phyloP scores from a whole-genome alignment of 352 stramenopile genomes.

The Globisporangium alternatum region DNA sequence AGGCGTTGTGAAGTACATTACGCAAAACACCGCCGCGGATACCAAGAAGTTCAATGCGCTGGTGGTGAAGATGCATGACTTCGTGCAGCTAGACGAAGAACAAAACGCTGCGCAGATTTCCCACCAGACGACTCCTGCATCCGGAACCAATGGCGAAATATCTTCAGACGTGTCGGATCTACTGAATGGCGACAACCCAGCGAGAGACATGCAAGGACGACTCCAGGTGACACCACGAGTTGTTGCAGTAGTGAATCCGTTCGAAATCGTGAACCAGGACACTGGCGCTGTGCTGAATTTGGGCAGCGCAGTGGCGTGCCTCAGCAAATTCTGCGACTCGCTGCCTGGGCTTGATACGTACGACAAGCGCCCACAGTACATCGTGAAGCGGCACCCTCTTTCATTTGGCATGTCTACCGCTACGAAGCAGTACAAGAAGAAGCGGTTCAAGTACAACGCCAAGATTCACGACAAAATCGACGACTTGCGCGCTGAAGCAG shows the following conservation, averaged over 20 bases:
- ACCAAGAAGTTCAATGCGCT: slow-evolving; percentile 64
- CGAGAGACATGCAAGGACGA: slow-evolving; percentile 9
- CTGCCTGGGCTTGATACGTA: slow-evolving; percentile 81
- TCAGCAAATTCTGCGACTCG: slow-evolving; percentile 82
- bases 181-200: neutral
- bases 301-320: slow-evolving; percentile 52
- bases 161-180: slow-evolving; percentile 6
- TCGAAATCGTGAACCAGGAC: slow-evolving; percentile 62
- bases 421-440: slow-evolving; percentile 66
- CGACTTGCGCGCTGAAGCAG: slow-evolving; percentile 42
- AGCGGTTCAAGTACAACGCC: slow-evolving; percentile 73
- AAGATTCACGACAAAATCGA: slow-evolving; percentile 83
- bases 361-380: slow-evolving; percentile 74
- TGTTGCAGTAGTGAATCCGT: slow-evolving; percentile 16
- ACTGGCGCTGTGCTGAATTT: slow-evolving; percentile 65
- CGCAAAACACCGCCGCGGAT: slow-evolving; percentile 30
- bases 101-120: slow-evolving; percentile 21
- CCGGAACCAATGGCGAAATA: neutral
- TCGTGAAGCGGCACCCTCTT: slow-evolving; percentile 64
- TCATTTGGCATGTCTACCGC: slow-evolving; percentile 38
- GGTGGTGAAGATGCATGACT: slow-evolving; percentile 58
- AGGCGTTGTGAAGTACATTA: slow-evolving; percentile 75
- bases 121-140: neutral
- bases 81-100: slow-evolving; percentile 40
- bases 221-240: slow-evolving; percentile 18